phyloP scores from a whole-genome alignment of 1,139 yeast species.

The Lodderomyces margitis region DNA sequence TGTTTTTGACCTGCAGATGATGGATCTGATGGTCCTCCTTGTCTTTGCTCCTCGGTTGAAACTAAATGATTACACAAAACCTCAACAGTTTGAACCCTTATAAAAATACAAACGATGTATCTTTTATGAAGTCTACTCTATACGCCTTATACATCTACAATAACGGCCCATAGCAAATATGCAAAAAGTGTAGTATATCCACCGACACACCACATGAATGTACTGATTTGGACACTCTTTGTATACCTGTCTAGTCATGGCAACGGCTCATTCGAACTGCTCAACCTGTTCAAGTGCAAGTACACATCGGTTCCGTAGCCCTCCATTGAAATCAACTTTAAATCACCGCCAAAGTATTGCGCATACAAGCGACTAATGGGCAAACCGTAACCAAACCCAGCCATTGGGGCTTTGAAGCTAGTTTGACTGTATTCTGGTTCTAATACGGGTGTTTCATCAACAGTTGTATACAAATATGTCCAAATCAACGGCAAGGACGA shows the following conservation, averaged over 20 bases:
- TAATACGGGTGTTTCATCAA: conserved; percentile 66
- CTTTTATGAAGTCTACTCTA: background rate
- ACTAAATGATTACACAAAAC: background rate
- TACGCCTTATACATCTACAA: background rate
- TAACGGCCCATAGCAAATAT: conserved; percentile 1
- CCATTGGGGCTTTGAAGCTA: conserved; percentile 86
- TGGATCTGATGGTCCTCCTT: no score
- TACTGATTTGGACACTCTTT: conserved; percentile 11
- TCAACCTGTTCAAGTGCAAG: conserved; percentile 66
- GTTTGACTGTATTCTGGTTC: conserved; percentile 56
- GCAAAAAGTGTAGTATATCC: background rate
- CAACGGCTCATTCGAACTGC: conserved; percentile 47
- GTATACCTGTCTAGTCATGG: conserved; percentile 24
- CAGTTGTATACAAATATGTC: conserved; percentile 91
- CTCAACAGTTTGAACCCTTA: no score
- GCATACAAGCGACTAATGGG: conserved; percentile 86
- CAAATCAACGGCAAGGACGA: conserved; percentile 82
- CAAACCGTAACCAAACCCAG: conserved; percentile 90
- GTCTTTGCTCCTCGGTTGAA: conserved; percentile 3
- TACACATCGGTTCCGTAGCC: conserved; percentile 95
- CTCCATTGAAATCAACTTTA: conserved; percentile 85
- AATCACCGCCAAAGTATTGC: conserved; percentile 88
- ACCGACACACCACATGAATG: conserved; percentile 3
- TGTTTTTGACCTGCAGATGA: no score
- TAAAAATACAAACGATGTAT: background rate